Conservation (phyloP, 1,139 yeast genomes). For the Saccharomyces hybrid region DNA sequence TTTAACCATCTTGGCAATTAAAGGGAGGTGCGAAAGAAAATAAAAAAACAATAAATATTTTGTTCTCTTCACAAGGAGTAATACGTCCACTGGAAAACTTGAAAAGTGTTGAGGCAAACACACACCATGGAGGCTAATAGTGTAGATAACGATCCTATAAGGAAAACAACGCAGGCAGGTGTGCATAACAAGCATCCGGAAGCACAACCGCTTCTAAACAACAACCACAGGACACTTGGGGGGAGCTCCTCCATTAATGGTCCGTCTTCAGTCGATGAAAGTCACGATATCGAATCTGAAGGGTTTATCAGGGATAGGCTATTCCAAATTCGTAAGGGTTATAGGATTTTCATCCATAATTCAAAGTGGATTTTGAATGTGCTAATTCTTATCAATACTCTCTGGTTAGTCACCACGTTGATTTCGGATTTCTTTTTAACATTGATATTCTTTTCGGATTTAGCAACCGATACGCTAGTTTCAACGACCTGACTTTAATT, state of each 20-base stretch:
- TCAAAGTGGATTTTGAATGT: conserved; percentile 23
- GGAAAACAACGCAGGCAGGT: neutral
- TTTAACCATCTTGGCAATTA: neutral
- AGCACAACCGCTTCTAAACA: conserved; percentile 4
- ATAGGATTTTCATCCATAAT: conserved; percentile 21
- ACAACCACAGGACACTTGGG: conserved; percentile 1
- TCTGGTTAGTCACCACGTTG: conserved; percentile 24
- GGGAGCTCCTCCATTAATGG: neutral
- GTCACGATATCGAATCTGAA: conserved; percentile 11
- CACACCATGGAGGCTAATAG: neutral
- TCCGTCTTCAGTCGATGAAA: neutral
- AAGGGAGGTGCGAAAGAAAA: neutral
- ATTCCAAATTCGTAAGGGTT: conserved; percentile 17
- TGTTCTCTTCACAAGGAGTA: neutral
- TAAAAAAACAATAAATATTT: neutral
- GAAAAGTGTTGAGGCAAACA: neutral
- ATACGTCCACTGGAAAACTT: neutral
- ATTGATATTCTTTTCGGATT: conserved; percentile 17
- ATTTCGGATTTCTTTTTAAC: conserved; percentile 28
- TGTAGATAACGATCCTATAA: neutral
- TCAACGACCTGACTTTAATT: conserved; percentile 23
- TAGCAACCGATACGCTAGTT: conserved; percentile 22
- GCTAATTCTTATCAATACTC: conserved; percentile 20
- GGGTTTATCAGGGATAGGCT: conserved; percentile 13
- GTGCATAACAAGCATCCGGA: conserved; percentile 1